Evolutionary conservation across 768 basidiomycete species (phyloP), one percentile per base, ranked within the genome.

Genomic region (Auricularia heimuer): DNA sequence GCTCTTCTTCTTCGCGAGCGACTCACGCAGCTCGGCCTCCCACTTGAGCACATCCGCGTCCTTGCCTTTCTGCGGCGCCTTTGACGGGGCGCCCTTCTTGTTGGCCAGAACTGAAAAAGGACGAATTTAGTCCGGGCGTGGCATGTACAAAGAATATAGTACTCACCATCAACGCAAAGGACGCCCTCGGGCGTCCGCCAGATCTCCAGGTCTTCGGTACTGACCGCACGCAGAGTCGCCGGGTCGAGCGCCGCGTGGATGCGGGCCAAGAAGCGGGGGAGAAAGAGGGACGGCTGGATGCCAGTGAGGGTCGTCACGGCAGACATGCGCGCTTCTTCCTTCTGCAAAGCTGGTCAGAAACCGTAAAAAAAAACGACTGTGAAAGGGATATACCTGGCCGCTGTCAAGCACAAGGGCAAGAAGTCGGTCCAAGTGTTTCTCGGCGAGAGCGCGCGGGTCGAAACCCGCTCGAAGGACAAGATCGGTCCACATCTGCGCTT

Each of bases 21-120:
- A 85, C 69, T 90, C 87, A 10, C 94, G 85, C n/a, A 96, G 78
- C 66, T 99, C 95, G 34, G 87, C 89, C 67, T 99, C 97, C 96
- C 96, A 99, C 71, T 92, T 88, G 18, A 92, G 89, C 14, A 96
- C 89, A 42, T 92, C 92, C 4, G 89, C 85, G 65, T 87, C 89
- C 69, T 97, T 98, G 14, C 92, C 90, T 72, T 95, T 96, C 68
- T 76, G 81, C 3, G 75, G 75, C 72, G 24, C 56, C 10, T 60
- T 60, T 29, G 56, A 77, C 60, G 71, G 77, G 3, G 82, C 79
- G 1, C 78, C 80, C 11, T 73, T 73, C 70, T 88, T 89, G 64
- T 82, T 83, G 2, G 80, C 76, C 10, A 85, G 78, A 14, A 94
- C 77, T 2, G 91, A 91, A 92, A 69, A 11, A 54, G 64, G 24